Conservation (phyloP, 2,329 filamentous ascomycete species). For the Alternaria angustiovoidea region DNA sequence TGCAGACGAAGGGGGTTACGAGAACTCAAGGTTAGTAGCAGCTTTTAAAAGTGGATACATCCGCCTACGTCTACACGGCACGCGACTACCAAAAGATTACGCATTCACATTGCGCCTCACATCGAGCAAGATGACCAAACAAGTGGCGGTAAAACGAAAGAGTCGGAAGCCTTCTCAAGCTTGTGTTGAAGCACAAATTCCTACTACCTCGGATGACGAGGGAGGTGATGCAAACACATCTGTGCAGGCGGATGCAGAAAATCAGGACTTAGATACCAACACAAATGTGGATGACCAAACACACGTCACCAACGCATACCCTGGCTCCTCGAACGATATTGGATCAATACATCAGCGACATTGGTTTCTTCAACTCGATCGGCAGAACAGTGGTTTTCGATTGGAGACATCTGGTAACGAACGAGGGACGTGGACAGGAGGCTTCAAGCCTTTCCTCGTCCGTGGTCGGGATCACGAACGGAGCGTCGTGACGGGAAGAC, state of each 20-base stretch:
- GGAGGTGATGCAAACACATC: not conserved
- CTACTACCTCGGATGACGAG: not conserved
- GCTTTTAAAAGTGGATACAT: slow-evolving; percentile 53
- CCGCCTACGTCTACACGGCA: slow-evolving; percentile 53
- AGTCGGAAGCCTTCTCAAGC: not conserved
- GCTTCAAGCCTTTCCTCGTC: not conserved
- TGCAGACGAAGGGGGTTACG: slow-evolving; percentile 16
- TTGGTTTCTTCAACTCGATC: slow-evolving; percentile 72
- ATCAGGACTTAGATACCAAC: slow-evolving; percentile 55
- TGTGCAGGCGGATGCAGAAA: not conserved
- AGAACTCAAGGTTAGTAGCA: slow-evolving; percentile 49
- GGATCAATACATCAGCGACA: slow-evolving; percentile 71
- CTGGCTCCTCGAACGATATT: slow-evolving; percentile 70
- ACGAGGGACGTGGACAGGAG: not conserved
- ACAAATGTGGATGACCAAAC: slow-evolving; percentile 50
- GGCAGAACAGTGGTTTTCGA: slow-evolving; percentile 65
- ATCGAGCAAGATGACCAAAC: not conserved
- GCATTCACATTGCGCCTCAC: slow-evolving; percentile 52
- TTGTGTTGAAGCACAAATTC: not conserved
- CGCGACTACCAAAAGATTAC: slow-evolving; percentile 49
- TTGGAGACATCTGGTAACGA: slow-evolving; percentile 26
- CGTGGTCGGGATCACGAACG: not conserved
- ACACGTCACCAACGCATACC: slow-evolving; percentile 69
- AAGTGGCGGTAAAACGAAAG: not conserved
- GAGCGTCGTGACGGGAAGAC: not conserved